These are phyloP conservation scores for Paraphaeosphaeria minitans DNA, from an alignment of 2,329 filamentous ascomycete species.

Conservation along the genomic window DNA sequence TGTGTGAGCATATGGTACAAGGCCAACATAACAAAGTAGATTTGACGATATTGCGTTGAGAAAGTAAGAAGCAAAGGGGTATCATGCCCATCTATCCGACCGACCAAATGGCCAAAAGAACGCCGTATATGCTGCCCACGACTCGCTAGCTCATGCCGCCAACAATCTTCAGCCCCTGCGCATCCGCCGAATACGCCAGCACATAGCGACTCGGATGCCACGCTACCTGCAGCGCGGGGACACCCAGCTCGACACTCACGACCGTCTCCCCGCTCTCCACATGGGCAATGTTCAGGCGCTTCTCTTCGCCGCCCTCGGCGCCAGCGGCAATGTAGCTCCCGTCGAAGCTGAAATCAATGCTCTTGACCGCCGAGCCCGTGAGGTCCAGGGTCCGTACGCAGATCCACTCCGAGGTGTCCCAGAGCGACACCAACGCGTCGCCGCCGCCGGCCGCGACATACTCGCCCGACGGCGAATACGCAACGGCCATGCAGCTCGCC, in stretches of 20 bases:
- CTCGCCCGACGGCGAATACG: conserved; percentile 71
- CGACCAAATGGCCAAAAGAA: background rate
- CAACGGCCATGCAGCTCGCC: conserved; percentile 70
- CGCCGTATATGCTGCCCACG: conserved; percentile 1
- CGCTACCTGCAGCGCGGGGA: conserved; percentile 68
- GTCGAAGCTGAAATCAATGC: conserved; percentile 78
- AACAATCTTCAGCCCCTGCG: conserved; percentile 69
- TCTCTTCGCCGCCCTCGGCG: conserved; percentile 75
- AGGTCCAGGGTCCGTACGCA: conserved; percentile 73
- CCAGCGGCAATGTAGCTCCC: conserved; percentile 76
- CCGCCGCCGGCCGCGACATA: conserved; percentile 76
- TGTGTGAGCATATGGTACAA: background rate
- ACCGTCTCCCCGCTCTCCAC: conserved; percentile 75
- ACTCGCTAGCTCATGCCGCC: conserved; percentile 48
- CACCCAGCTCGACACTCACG: conserved; percentile 71
- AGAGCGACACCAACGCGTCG: conserved; percentile 76
- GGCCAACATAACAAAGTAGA: background rate
- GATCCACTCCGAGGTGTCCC: conserved; percentile 79
- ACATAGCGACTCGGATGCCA: conserved; percentile 79
- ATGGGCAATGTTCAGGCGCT: conserved; percentile 72
- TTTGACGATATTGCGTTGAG: background rate
- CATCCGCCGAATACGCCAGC: conserved; percentile 72
- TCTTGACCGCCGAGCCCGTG: conserved; percentile 72
- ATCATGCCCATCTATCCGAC: conserved; percentile 20
- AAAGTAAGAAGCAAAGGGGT: conserved; percentile 17